Conservation (phyloP, 352 stramenopile species). For the Phytophthora constricta region DNA sequence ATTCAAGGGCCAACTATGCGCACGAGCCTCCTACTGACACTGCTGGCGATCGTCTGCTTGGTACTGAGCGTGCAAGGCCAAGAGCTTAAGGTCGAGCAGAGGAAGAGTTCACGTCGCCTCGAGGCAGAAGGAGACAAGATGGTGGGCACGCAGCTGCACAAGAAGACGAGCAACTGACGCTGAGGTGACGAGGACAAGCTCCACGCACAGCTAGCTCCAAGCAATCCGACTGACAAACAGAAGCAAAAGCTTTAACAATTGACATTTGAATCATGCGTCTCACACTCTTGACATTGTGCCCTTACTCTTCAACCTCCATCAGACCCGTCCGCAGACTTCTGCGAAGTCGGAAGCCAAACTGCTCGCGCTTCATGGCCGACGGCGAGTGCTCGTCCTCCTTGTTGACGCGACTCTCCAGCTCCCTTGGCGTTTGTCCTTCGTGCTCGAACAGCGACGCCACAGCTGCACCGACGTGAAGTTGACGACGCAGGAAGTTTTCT, state of each 20-base stretch:
- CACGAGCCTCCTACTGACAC: slow-evolving; percentile 16
- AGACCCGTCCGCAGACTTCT: not conserved
- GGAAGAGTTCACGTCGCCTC: slow-evolving; percentile 16
- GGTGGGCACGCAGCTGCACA: slow-evolving; percentile 19
- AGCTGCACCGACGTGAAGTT: not conserved
- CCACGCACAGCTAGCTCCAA: not conserved
- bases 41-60: slow-evolving; percentile 9
- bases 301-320: not conserved
- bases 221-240: not conserved
- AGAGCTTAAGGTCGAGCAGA: slow-evolving; percentile 20
- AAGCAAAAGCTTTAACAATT: not conserved
- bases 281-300: not conserved
- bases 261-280: too few species aligned
- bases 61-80: slow-evolving; percentile 20
- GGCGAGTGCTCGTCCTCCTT: slow-evolving; percentile 1
- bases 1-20: slow-evolving; percentile 13
- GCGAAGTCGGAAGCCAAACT: not conserved
- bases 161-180: slow-evolving; percentile 4
- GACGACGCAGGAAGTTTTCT: not conserved
- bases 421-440: not conserved
- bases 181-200: not conserved
- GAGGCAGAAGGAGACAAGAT: slow-evolving; percentile 27
- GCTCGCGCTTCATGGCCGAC: slow-evolving; percentile 1
- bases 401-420: not conserved
- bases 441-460: not conserved